phyloP scores from a whole-genome alignment of 768 basidiomycete genomes.

The Tylopilus vinaceipallidus region DNA sequence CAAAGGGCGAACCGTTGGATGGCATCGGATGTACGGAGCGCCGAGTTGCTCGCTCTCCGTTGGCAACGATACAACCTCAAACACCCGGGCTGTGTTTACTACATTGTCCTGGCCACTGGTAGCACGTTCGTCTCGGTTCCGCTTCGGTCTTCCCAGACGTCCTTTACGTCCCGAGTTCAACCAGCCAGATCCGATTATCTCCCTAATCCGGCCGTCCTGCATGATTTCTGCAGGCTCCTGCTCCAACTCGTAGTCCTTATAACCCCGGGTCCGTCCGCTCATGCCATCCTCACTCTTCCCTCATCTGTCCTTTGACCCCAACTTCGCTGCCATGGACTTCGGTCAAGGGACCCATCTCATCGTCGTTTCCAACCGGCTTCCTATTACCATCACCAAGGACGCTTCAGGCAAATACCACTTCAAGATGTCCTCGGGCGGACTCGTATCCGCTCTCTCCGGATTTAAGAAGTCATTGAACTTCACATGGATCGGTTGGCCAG shows the following conservation, averaged over 20 bases:
- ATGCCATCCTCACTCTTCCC: slow-evolving; percentile 31
- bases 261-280: slow-evolving; percentile 10
- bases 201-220: slow-evolving; percentile 27
- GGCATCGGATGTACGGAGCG: neutral
- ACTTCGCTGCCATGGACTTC: slow-evolving; percentile 42
- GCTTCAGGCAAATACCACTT: slow-evolving; percentile 91
- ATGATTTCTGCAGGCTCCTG: slow-evolving; percentile 18
- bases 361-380: slow-evolving; percentile 94
- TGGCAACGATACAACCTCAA: too few relatives aligned
- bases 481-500: slow-evolving; percentile 97
- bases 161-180: neutral
- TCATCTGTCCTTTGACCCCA: slow-evolving; percentile 24
- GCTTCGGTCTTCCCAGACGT: neutral
- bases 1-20: too few relatives aligned
- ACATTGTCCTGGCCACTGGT: too few relatives aligned
- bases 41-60: slow-evolving; percentile 2
- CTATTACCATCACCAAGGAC: slow-evolving; percentile 95
- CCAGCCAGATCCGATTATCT: slow-evolving; percentile 33
- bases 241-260: slow-evolving; percentile 28
- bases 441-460: slow-evolving; percentile 94
- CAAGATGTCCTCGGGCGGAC: slow-evolving; percentile 98
- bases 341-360: slow-evolving; percentile 71
- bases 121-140: neutral
- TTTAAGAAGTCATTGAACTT: slow-evolving; percentile 98
- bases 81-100: neutral